A percentile compares a stretch with the other conserved stretches of the same genome.
Conservation (phyloP, 2,329 filamentous ascomycete species). For the Beauveria scarabaeidicola region DNA sequence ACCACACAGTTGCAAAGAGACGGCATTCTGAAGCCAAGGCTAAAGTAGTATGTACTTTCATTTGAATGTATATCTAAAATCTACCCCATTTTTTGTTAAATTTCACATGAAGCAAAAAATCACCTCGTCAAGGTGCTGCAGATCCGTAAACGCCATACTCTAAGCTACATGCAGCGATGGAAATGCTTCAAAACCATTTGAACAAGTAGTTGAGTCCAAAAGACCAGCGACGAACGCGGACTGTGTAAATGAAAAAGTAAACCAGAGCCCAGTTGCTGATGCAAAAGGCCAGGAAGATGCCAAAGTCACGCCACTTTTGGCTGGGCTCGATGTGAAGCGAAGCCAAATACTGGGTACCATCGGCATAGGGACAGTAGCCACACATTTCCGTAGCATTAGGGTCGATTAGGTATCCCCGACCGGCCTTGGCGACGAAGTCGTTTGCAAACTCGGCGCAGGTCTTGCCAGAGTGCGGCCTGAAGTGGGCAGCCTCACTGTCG, state of each 20-base stretch:
- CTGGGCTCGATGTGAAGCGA: conserved; percentile 39
- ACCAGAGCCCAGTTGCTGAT: conserved; percentile 63
- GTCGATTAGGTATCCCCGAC: conserved; percentile 55
- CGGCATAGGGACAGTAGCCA: conserved; percentile 58
- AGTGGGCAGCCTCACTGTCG: conserved; percentile 26
- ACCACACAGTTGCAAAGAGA: neutral
- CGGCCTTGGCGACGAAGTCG: conserved; percentile 42
- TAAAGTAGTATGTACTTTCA: neutral
- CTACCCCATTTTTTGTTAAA: neutral
- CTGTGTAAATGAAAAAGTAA: conserved; percentile 66
- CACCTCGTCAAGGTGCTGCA: neutral
- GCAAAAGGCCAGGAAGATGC: conserved; percentile 63
- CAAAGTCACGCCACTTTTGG: conserved; percentile 64
- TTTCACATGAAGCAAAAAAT: neutral
- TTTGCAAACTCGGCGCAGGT: conserved; percentile 59
- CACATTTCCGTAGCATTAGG: conserved; percentile 49
- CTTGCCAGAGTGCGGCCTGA: conserved; percentile 55
- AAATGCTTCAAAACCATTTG: conserved; percentile 7
- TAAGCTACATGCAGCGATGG: neutral
- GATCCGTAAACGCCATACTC: neutral
- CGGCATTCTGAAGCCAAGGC: neutral
- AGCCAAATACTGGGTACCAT: conserved; percentile 52
- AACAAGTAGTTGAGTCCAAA: conserved; percentile 10
- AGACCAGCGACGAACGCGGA: conserved; percentile 9
- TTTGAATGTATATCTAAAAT: neutral